Conservation (phyloP, 352 stramenopile genomes). For the Pythium folliculosum region DNA sequence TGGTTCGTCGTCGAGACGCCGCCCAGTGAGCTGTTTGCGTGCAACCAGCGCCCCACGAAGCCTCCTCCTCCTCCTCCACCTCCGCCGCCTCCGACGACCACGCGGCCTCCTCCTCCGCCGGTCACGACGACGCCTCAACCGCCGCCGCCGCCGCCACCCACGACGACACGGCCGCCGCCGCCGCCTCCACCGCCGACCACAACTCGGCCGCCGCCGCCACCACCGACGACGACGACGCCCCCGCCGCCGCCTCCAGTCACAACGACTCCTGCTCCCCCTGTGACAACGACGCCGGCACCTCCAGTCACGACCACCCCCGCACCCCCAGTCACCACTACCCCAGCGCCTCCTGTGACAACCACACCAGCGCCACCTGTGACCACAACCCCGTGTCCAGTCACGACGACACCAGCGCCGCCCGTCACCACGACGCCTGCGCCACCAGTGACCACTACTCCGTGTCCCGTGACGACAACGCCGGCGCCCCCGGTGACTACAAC, state of each 20-base stretch:
- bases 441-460: slow-evolving; percentile 19
- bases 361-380: slow-evolving; percentile 5
- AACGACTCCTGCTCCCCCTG: not conserved
- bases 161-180: not conserved
- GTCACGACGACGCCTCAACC: slow-evolving; percentile 6
- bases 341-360: not conserved
- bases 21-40: slow-evolving; percentile 16
- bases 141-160: not conserved
- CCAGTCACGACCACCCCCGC: not conserved
- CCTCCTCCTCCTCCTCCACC: not conserved
- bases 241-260: slow-evolving; percentile 6
- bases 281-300: not conserved
- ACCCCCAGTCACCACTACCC: not conserved
- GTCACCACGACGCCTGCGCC: not conserved
- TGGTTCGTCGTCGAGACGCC: slow-evolving; percentile 42
- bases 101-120: not conserved
- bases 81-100: not conserved
- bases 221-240: slow-evolving; percentile 12
- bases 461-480: slow-evolving; percentile 29
- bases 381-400: not conserved
- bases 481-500: not conserved
- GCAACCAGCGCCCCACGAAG: slow-evolving; percentile 6
- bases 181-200: not conserved
- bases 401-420: slow-evolving; percentile 9
- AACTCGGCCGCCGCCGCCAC: not conserved